Percentiles rank a stretch among this genome's conserved stretches.
Conservation (phyloP, 1,284 basidiomycete species). For the Anthracocystis walkeri region DNA sequence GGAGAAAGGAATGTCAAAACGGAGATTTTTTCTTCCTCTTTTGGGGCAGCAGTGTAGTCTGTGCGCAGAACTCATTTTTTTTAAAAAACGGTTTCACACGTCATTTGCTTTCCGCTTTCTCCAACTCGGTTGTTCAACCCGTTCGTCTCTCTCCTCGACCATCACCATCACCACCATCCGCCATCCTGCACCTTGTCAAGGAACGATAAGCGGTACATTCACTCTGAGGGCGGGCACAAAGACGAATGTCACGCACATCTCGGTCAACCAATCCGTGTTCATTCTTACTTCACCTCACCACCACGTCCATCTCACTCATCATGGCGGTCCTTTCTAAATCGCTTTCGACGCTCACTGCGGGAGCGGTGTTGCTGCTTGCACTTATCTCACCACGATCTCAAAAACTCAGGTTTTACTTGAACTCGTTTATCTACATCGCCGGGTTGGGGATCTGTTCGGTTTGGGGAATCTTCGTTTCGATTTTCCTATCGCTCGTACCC, state of each 20-base stretch:
- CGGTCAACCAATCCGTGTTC: neutral
- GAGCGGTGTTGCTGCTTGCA: slow-evolving; percentile 55
- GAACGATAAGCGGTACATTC: neutral
- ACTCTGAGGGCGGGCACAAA: too few species aligned
- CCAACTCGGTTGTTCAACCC: too few species aligned
- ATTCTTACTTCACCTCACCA: neutral
- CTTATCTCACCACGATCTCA: slow-evolving; percentile 60
- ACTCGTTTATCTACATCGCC: slow-evolving; percentile 76
- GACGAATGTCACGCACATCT: neutral
- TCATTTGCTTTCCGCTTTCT: too few species aligned
- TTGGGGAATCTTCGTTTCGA: slow-evolving; percentile 80
- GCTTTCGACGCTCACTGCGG: slow-evolving; percentile 48
- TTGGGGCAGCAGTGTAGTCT: too few species aligned
- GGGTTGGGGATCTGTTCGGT: slow-evolving; percentile 80
- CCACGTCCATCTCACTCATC: slow-evolving; percentile 1
- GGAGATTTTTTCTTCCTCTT: too few species aligned
- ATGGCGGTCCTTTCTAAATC: slow-evolving; percentile 60
- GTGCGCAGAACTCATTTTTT: too few species aligned
- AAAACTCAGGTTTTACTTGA: slow-evolving; percentile 60
- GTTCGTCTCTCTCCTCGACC: neutral
- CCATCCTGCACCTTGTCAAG: neutral
- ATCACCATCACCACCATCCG: neutral
- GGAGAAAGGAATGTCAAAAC: too few species aligned
- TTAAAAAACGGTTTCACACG: too few species aligned
- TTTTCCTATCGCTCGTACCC: slow-evolving; percentile 79